These are phyloP conservation scores for Kodamaea sp. DNA, from an alignment of 1,139 yeast species.

Conservation along the genomic window DNA sequence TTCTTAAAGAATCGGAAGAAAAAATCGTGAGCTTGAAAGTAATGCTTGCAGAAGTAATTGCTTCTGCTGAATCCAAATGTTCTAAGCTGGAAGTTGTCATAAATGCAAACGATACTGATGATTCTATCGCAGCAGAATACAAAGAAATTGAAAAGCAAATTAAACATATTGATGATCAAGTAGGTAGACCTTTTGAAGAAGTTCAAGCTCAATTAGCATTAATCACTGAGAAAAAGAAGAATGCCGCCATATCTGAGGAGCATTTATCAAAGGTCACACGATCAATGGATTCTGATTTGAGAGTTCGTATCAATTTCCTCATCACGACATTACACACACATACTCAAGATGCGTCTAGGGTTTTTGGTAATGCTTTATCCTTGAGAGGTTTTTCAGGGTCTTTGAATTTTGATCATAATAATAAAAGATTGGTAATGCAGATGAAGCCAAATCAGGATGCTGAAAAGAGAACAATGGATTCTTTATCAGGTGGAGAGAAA, in stretches of 20 bases:
- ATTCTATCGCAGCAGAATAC: slow-evolving; percentile 36
- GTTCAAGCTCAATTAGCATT: slow-evolving; percentile 31
- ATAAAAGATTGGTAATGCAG: slow-evolving; percentile 49
- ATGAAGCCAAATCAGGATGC: slow-evolving; percentile 61
- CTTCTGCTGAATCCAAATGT: slow-evolving; percentile 33
- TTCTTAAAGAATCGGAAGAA: slow-evolving; percentile 12
- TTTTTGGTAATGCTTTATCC: slow-evolving; percentile 57
- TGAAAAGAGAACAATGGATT: slow-evolving; percentile 65
- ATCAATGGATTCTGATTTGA: slow-evolving; percentile 33
- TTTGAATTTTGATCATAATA: slow-evolving; percentile 56
- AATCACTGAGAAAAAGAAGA: slow-evolving; percentile 26
- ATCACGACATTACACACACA: slow-evolving; percentile 37
- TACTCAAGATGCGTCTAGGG: slow-evolving; percentile 33
- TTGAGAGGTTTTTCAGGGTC: slow-evolving; percentile 76
- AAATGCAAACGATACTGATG: slow-evolving; percentile 30
- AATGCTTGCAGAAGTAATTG: slow-evolving; percentile 19
- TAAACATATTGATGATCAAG: slow-evolving; percentile 33
- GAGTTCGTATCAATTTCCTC: slow-evolving; percentile 48
- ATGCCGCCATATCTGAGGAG: slow-evolving; percentile 23
- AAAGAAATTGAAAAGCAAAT: slow-evolving; percentile 30
- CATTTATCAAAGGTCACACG: slow-evolving; percentile 24
- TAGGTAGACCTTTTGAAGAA: slow-evolving; percentile 37
- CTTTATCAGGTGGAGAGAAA: slow-evolving; percentile 95
- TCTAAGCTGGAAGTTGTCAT: slow-evolving; percentile 27
- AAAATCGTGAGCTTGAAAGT: slow-evolving; percentile 10